These are phyloP conservation scores for Yarrowia divulgata DNA, from an alignment of 805 yeast genomes.

Conservation along the genomic window DNA sequence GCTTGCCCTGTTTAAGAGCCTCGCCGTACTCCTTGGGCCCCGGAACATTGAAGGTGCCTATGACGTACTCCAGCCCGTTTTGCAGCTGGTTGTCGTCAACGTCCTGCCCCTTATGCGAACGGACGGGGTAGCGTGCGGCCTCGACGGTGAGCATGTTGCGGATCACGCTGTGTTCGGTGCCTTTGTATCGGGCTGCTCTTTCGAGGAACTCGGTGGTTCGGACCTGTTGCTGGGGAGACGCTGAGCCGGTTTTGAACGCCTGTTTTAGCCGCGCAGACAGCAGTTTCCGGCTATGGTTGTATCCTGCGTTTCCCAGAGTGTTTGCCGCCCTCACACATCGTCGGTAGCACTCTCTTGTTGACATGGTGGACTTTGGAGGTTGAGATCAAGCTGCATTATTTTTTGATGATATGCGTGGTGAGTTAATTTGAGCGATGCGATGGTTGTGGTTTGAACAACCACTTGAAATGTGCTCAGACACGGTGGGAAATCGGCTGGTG, in stretches of 20 bases:
- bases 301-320: conserved; percentile 6
- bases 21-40: conserved; percentile 13
- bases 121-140: neutral
- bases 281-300: neutral
- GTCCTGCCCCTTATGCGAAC: neutral
- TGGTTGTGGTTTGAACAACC: too few species aligned
- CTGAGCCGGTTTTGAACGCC: conserved; percentile 10
- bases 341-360: conserved; percentile 14
- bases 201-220: conserved; percentile 16
- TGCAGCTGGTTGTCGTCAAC: neutral
- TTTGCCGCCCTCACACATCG: conserved; percentile 19
- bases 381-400: neutral
- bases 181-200: conserved; percentile 16
- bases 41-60: neutral
- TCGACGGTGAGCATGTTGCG: conserved; percentile 18
- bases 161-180: conserved; percentile 19
- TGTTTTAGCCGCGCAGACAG: neutral
- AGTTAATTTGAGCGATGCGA: too few species aligned
- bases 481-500: too few species aligned
- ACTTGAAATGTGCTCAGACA: too few species aligned
- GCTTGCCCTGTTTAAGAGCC: neutral
- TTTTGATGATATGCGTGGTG: neutral
- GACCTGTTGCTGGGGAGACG: neutral
- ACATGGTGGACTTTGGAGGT: neutral
- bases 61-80: neutral